Evolutionary conservation across 2,329 filamentous ascomycete genomes (phyloP).

Genomic region (Neocatenulostroma microsporum): DNA sequence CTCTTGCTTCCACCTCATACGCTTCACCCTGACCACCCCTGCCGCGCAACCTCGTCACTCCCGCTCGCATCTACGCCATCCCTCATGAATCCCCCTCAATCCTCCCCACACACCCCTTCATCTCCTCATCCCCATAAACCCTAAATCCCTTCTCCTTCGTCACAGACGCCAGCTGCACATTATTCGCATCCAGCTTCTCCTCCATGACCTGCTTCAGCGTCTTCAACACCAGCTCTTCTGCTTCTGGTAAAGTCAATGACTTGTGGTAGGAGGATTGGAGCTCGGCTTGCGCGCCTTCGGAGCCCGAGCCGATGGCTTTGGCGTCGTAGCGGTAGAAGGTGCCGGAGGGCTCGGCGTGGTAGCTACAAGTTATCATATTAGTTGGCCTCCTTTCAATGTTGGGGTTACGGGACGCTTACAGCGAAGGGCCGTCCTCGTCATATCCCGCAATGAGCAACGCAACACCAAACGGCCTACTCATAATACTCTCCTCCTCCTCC

Average conservation of each 20-base stretch:
- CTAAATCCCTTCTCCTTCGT: slow-evolving; percentile 97
- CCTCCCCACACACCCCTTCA: slow-evolving; percentile 84
- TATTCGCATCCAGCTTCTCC: slow-evolving; percentile 98
- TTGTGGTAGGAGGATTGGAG: slow-evolving; percentile 99
- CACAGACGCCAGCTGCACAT: slow-evolving; percentile 94
- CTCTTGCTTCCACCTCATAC: too few species aligned
- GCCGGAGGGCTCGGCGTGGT: slow-evolving; percentile 94
- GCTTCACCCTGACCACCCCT: too few species aligned
- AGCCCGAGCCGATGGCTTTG: slow-evolving; percentile 96
- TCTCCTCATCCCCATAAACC: slow-evolving; percentile 97
- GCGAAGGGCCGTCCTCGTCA: slow-evolving; percentile 91
- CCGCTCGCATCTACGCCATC: too few species aligned
- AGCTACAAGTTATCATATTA: slow-evolving; percentile 41
- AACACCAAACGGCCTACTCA: slow-evolving; percentile 95
- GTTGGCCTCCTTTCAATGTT: neutral
- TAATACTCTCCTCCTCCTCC: slow-evolving; percentile 69
- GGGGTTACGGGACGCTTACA: slow-evolving; percentile 44
- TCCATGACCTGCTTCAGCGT: slow-evolving; percentile 99
- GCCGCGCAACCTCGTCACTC: too few species aligned
- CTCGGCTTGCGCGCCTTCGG: slow-evolving; percentile 94
- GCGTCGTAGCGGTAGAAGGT: slow-evolving; percentile 99
- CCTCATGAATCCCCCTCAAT: slow-evolving; percentile 48
- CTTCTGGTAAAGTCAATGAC: slow-evolving; percentile 85
- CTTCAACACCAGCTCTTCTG: slow-evolving; percentile 92
- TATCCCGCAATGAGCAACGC: slow-evolving; percentile 93